Conservation (phyloP, 2,329 filamentous ascomycete species). For the Beauveria asiatica region DNA sequence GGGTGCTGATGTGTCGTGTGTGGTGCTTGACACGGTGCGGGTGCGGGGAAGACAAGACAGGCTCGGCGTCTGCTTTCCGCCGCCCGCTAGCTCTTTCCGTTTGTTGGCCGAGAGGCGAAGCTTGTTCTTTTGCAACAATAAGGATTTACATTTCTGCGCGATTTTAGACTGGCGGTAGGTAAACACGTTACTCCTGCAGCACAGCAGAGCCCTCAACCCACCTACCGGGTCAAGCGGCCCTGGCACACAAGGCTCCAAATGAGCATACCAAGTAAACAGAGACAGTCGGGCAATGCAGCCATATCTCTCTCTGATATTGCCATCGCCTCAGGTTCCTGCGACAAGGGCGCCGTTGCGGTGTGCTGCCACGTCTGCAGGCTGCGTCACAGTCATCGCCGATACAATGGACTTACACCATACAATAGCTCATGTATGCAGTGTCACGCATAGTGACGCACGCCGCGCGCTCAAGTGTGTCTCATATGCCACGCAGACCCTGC, state of each 20-base stretch:
- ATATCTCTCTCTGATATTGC: background rate
- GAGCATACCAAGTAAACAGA: no score
- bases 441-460: slow-evolving; percentile 4
- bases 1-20: slow-evolving; percentile 1
- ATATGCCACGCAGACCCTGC: background rate
- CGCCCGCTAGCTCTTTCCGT: background rate
- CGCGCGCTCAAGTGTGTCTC: background rate
- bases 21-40: background rate
- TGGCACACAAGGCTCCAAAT: background rate
- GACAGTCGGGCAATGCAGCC: background rate
- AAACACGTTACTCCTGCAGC: background rate
- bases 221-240: background rate
- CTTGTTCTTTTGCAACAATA: background rate
- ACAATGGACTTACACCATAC: background rate
- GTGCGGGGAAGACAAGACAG: slow-evolving; percentile 1
- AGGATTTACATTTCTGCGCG: background rate
- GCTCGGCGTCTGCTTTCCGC: background rate
- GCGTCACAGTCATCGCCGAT: background rate
- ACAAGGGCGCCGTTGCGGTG: background rate
- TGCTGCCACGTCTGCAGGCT: background rate
- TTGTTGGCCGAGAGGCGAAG: background rate
- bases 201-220: background rate
- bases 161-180: background rate
- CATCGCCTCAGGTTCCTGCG: background rate
- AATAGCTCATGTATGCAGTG: background rate